Evolutionary conservation across 2,329 filamentous ascomycete species (phyloP).

Genomic region (Aschersonia sp.): DNA sequence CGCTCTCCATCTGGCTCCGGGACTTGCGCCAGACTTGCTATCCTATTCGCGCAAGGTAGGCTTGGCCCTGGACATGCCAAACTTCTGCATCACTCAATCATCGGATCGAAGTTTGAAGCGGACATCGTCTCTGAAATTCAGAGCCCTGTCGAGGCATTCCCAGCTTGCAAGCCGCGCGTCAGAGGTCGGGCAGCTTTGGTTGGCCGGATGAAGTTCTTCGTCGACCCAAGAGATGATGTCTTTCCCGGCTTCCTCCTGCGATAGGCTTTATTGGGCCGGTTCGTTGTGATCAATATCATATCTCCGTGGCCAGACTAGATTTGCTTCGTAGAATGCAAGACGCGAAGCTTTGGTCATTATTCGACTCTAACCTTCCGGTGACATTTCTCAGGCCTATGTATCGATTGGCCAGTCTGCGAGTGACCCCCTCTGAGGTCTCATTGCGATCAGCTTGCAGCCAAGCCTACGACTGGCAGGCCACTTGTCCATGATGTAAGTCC

Average conservation of each 20-base stretch:
- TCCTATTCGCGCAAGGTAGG: constrained; percentile 2
- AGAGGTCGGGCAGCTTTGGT: not conserved
- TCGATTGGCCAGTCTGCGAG: no score
- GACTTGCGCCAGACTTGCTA: constrained; percentile 8
- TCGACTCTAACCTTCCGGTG: no score
- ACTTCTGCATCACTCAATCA: not conserved
- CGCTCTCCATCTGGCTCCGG: constrained; percentile 13
- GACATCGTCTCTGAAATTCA: not conserved
- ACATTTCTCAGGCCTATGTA: no score
- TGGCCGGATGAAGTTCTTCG: not conserved
- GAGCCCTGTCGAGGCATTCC: not conserved
- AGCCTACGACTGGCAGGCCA: no score
- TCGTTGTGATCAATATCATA: no score
- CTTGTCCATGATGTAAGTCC: no score
- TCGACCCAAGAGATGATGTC: not conserved
- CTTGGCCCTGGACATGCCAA: not conserved
- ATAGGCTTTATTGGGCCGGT: no score
- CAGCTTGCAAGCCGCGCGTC: not conserved
- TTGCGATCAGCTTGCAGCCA: no score
- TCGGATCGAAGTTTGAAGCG: not conserved
- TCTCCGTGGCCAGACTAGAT: no score
- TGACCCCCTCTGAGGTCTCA: no score
- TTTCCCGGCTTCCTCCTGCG: not conserved
- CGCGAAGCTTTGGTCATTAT: no score
- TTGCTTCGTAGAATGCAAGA: no score